These are phyloP conservation scores for Chaetomiaceae sp. DNA, from an alignment of 2,329 filamentous ascomycete genomes.

Conservation along the genomic window DNA sequence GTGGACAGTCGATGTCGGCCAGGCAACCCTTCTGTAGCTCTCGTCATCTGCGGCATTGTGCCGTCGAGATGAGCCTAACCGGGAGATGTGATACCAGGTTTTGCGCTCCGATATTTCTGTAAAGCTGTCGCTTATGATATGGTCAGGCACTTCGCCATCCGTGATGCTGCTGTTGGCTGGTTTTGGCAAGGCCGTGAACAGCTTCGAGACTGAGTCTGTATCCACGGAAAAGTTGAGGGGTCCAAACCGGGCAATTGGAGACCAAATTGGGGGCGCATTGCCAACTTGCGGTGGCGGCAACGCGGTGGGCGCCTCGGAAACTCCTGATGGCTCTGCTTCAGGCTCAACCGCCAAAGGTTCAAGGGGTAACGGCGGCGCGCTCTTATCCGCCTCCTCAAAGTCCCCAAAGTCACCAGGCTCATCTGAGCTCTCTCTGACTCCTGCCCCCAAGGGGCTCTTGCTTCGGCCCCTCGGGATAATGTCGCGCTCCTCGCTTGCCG, in stretches of 20 bases:
- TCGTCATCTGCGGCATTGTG: slow-evolving; percentile 56
- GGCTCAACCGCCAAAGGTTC: background rate
- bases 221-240: slow-evolving; percentile 19
- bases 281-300: slow-evolving; percentile 1
- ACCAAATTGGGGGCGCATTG: slow-evolving; percentile 8
- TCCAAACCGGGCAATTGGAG: slow-evolving; percentile 31
- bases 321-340: background rate
- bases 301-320: background rate
- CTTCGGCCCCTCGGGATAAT: slow-evolving; percentile 13
- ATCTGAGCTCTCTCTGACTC: slow-evolving; percentile 11
- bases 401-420: slow-evolving; percentile 29
- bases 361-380: background rate
- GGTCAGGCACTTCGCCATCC: slow-evolving; percentile 39
- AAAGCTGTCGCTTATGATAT: slow-evolving; percentile 50
- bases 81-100: slow-evolving; percentile 61
- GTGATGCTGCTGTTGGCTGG: slow-evolving; percentile 19
- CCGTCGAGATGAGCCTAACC: slow-evolving; percentile 54
- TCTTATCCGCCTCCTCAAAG: slow-evolving; percentile 30
- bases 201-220: slow-evolving; percentile 13
- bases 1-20: slow-evolving; percentile 52
- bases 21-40: slow-evolving; percentile 55
- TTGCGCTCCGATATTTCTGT: slow-evolving; percentile 54
- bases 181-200: slow-evolving; percentile 37
- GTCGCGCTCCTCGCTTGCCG: slow-evolving; percentile 28
- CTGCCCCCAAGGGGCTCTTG: slow-evolving; percentile 11